Conservation (phyloP, 768 basidiomycete species). For the Clitopilus hobsonii region DNA sequence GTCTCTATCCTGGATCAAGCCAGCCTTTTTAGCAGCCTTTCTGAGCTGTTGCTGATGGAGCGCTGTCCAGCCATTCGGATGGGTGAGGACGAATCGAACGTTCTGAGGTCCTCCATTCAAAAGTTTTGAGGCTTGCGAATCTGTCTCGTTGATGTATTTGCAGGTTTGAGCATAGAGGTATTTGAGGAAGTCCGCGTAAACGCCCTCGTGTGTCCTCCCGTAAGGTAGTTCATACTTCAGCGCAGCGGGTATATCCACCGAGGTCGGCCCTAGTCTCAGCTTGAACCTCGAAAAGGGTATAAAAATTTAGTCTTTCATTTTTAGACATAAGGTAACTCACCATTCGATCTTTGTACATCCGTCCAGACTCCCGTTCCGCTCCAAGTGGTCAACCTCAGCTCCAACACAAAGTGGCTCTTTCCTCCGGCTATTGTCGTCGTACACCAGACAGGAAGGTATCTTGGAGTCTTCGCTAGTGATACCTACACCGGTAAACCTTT, state of each 20-base stretch:
- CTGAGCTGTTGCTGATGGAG: constrained; percentile 46
- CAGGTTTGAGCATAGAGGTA: constrained; percentile 28
- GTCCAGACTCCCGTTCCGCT: constrained; percentile 26
- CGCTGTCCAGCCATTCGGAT: constrained; percentile 57
- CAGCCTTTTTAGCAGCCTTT: constrained; percentile 37
- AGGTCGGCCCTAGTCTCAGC: constrained; percentile 22
- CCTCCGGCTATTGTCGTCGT: constrained; percentile 33
- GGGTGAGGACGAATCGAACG: constrained; percentile 43
- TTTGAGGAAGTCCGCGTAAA: too few relatives aligned
- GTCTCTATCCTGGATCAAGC: constrained; percentile 32
- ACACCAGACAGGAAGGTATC: constrained; percentile 42
- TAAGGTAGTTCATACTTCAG: too few relatives aligned
- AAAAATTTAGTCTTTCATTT: neutral
- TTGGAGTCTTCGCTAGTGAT: constrained; percentile 45
- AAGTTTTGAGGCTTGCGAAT: constrained; percentile 28
- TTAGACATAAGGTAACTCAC: constrained; percentile 18
- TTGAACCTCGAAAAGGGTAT: constrained; percentile 33
- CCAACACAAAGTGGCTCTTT: constrained; percentile 33
- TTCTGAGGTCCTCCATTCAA: constrained; percentile 33
- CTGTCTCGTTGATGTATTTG: constrained; percentile 37
- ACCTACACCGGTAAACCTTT: constrained; percentile 19
- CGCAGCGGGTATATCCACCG: too few relatives aligned
- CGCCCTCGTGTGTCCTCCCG: too few relatives aligned
- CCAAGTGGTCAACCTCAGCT: constrained; percentile 39
- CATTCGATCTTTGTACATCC: constrained; percentile 46